Evolutionary conservation across 2,329 filamentous ascomycete species (phyloP), one percentile per base, ranked within the genome.

Genomic region (Lasiodiplodia sp.): DNA sequence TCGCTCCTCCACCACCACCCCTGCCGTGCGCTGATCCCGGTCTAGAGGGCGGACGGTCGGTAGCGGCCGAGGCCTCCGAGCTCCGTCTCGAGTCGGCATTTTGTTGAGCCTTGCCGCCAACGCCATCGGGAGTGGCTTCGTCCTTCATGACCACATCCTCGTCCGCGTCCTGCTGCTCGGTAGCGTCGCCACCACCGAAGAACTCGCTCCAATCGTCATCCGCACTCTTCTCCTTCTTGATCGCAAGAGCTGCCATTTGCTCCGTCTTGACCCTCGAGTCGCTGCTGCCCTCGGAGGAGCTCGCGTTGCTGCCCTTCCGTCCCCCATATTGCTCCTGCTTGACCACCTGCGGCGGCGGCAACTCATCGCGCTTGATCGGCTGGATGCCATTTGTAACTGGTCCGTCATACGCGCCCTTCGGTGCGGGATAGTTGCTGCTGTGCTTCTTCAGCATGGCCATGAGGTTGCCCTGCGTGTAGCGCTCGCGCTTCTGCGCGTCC

Each of bases 391-490:
- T 63, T 11, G 21, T 40, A 10, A 51, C 34, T 23, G 56, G 56
- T 5, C 21, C 31, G 4, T 44, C 14, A n/a, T 51, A 67, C 31
- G 53, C 66, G 25, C 63, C 64, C 60, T 67, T 67, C 3, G 75
- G 75, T 8, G 77, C 77, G 23, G 77, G 77, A 68, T 80, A 84
- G 7, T 74, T 73, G 51, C 76, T 80, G 34, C 87, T 86, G 52
- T 86, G 85, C 71, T 82, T 83, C 53, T 82, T 79, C 18, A 92
- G 82, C 74, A 91, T 82, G 25, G 74, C 79, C 69, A 83, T 75
- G 2, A 91, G 76, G 74, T 92, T 84, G 14, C 88, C 94, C 52
- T 88, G 86, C 0, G 92, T 97, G 78, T 96, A 97, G 11, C 90
- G 84, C 70, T 92, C 87, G 75, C 96, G 88, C 23, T 82, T 79